Evolutionary conservation across 202 grass and related monocot genomes (phyloP).

Genomic region (Carex arenaria): DNA sequence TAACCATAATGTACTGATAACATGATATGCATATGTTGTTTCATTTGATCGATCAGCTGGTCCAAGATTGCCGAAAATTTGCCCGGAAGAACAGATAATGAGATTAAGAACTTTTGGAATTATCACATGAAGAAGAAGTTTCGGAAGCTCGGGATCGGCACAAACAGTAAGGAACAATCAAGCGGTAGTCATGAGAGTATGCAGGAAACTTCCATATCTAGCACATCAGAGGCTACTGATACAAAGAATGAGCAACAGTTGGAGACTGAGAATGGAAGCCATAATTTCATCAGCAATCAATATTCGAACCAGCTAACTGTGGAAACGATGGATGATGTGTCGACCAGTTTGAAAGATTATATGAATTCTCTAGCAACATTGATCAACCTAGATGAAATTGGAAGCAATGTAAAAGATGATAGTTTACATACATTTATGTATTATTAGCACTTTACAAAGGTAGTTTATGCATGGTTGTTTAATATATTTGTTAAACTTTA

Average conservation of each 20-base stretch:
- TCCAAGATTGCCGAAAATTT: constrained; percentile 85
- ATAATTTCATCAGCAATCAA: neutral
- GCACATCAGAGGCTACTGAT: neutral
- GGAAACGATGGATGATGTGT: neutral
- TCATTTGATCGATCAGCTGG: constrained; percentile 52
- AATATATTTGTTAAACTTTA: too few relatives aligned
- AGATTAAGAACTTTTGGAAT: constrained; percentile 99
- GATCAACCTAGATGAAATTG: neutral
- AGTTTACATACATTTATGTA: too few relatives aligned
- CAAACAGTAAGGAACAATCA: constrained; percentile 61
- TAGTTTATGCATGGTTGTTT: too few relatives aligned
- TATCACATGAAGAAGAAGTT: constrained; percentile 94
- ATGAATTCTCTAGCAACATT: constrained; percentile 5
- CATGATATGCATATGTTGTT: neutral
- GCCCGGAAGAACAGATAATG: constrained; percentile 94
- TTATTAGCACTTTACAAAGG: neutral
- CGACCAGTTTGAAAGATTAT: neutral
- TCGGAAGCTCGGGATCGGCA: constrained; percentile 61
- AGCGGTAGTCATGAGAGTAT: neutral
- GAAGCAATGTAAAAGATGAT: neutral
- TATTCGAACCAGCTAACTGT: neutral
- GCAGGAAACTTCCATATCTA: neutral
- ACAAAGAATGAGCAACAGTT: neutral
- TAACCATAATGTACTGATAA: neutral
- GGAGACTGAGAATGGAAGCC: neutral